Base-by-base conservation (phyloP, 208 protist genomes). In the Acanthamoeba sp. region DNA sequence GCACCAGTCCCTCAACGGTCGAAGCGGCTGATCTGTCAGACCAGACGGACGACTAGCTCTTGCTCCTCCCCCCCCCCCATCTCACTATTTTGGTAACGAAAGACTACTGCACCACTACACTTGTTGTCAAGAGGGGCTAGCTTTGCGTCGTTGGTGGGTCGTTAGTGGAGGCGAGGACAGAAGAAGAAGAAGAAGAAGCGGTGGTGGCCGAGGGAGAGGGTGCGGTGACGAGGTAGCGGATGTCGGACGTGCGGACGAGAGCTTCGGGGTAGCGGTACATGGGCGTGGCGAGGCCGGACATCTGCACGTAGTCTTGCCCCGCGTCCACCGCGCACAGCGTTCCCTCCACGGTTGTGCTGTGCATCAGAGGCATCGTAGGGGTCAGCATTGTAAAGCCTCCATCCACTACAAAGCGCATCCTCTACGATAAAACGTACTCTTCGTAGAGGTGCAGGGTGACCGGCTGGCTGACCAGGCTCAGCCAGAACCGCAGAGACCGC, bases 221-320 rank as follows among this genome's bases (percentile, higher is more conserved):
- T 6, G 73, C n/a, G 38, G 73, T 52, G 73, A 52, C 14, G 69
- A 80, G 69, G 27, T 29, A 84, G 38, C 73, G 73, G 10, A 84
- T 52, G 40, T 84, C 73, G 24, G 73, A 84, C 27, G 73, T 84
- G 34, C 73, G 73, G 2, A 84, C 73, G 73, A 84, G 73, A 5
- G 73, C 73, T 5, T 84, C 73, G 38, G 34, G 10, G 40, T 84
- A 84, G 34, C 38, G 34, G 73, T 84, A 84, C 73, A 84, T 84
- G 73, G 73, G 73, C 73, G 73, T 84, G 73, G 14, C 42, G 73
- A 84, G 73, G 6, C 27, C 38, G 14, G 73, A 45, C 73, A 84
- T 84, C 73, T 84, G 73, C 38, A 84, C 9, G 40, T 55, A 52
- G 38, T 84, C 40, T 24, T 84, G 73, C 12, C 5, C 20, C 24